Base-by-base conservation (phyloP, 2,329 filamentous ascomycete species). In the Paecilomyces formosus region DNA sequence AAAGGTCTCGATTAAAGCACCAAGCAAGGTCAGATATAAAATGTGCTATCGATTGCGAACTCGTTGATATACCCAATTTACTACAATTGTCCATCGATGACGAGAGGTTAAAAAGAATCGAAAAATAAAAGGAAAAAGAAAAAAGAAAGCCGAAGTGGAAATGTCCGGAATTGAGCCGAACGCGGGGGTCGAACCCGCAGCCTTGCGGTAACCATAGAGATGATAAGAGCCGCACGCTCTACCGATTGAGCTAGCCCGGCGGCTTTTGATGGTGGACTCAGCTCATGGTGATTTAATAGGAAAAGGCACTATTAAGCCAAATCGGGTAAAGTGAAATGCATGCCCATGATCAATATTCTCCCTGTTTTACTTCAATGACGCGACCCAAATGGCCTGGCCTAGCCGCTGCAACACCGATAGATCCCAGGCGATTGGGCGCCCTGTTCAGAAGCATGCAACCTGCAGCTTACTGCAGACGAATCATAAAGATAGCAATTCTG, bases 121-220 rank as follows among this genome's bases (percentile, higher is more conserved):
- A 45, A 21, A 39, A 50, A 53, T 54, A 51, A 53, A 49, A 28
- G n/a, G 21, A 21, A 39, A 24, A 49, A 52, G 11, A 52, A 13
- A 52, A 52, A 52, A 24, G 11, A 52, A 24, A 52, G 15, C 21
- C 9, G 22, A 24, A 26, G 18, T 24, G 50, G 50, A 52, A 28
- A n/a, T 52, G 50, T 24, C 11, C 21, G 26, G 26, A 52, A 28
- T 52, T 28, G 26, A 52, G 50, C 50, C 50, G 50, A 52, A 55
- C 53, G 53, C 76, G 77, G 78, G 78, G 77, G 76, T 80, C 78
- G 78, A 81, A 82, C 81, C 78, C 78, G 76, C 78, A 81, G 76
- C 78, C 79, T 81, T 80, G 77, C 81, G 79, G 80, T 52, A n/a
- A 52, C 26, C 21, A 52, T 13, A 7, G 1, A 18, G n/a, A 18